Conservation (phyloP, 805 yeast genomes). For the Candida nemodendra region DNA sequence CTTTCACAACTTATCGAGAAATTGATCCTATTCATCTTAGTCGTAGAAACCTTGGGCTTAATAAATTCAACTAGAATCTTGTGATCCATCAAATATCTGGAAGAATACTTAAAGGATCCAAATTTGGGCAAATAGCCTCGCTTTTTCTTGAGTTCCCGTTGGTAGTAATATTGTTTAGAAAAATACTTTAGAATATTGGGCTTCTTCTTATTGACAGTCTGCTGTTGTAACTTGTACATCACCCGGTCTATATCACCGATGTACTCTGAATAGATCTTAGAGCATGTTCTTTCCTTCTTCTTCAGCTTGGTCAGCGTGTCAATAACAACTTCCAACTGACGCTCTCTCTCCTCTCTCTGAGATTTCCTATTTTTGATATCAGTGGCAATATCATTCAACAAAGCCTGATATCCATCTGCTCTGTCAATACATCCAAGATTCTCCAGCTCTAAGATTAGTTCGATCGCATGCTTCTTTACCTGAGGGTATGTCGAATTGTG, state of each 20-base stretch:
- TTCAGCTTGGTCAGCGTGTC: constrained; percentile 43
- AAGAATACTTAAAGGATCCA: constrained; percentile 76
- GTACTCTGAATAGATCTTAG: constrained; percentile 45
- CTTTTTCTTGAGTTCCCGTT: constrained; percentile 64
- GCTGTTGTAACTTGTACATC: constrained; percentile 42
- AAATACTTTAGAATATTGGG: constrained; percentile 40
- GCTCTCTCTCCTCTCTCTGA: constrained; percentile 41
- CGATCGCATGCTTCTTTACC: constrained; percentile 72
- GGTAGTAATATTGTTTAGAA: constrained; percentile 75
- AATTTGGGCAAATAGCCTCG: constrained; percentile 67
- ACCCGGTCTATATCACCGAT: constrained; percentile 45
- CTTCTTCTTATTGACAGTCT: constrained; percentile 45
- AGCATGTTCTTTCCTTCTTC: constrained; percentile 45
- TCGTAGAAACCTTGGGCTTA: constrained; percentile 27
- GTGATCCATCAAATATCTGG: constrained; percentile 71
- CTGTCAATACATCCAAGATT: constrained; percentile 61
- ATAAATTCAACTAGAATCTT: constrained; percentile 58
- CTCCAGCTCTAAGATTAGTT: constrained; percentile 75
- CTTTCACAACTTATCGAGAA: constrained; percentile 75
- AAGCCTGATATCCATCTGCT: constrained; percentile 68
- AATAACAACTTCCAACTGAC: constrained; percentile 41
- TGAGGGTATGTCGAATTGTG: constrained; percentile 56
- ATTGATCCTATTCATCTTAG: constrained; percentile 63
- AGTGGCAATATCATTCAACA: constrained; percentile 78
- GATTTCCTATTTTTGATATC: constrained; percentile 59